These are phyloP conservation scores for Rhinocladiella similis DNA, from an alignment of 2,329 filamentous ascomycete species.

Conservation along the genomic window DNA sequence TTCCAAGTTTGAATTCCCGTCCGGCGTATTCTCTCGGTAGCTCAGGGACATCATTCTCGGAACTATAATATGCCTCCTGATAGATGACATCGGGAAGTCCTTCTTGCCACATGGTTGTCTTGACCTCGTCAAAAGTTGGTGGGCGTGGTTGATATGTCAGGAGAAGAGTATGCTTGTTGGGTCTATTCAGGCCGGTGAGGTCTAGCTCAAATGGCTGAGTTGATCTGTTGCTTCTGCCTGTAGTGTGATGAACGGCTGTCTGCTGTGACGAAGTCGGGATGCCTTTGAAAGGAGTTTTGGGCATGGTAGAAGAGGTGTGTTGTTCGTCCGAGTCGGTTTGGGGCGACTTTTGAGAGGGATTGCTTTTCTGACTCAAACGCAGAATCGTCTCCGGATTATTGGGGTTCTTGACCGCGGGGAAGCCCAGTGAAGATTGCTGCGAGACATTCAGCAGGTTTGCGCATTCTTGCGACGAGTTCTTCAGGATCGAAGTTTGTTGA, in stretches of 20 bases:
- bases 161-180: background rate
- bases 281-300: slow-evolving; percentile 9
- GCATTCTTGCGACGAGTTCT: background rate
- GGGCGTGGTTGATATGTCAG: slow-evolving; percentile 30
- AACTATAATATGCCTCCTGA: slow-evolving; percentile 81
- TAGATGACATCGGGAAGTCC: slow-evolving; percentile 71
- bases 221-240: slow-evolving; percentile 1
- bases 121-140: slow-evolving; percentile 41
- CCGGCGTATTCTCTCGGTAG: slow-evolving; percentile 81
- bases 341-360: slow-evolving; percentile 50
- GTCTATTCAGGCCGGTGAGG: background rate
- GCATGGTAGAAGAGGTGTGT: background rate
- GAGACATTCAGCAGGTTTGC: slow-evolving; percentile 8
- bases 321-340: slow-evolving; percentile 25
- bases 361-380: slow-evolving; percentile 66
- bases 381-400: slow-evolving; percentile 63
- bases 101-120: slow-evolving; percentile 55
- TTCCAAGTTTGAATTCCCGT: slow-evolving; percentile 75
- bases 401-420: slow-evolving; percentile 76
- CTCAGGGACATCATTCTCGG: slow-evolving; percentile 78
- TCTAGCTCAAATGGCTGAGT: background rate
- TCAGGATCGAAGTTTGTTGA: background rate
- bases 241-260: slow-evolving; percentile 7
- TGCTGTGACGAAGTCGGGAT: slow-evolving; percentile 5
- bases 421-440: slow-evolving; percentile 56